Evolutionary conservation across 495 filamentous ascomycete genomes (phyloP).

Genomic region (Beverwykella pulmonaria): DNA sequence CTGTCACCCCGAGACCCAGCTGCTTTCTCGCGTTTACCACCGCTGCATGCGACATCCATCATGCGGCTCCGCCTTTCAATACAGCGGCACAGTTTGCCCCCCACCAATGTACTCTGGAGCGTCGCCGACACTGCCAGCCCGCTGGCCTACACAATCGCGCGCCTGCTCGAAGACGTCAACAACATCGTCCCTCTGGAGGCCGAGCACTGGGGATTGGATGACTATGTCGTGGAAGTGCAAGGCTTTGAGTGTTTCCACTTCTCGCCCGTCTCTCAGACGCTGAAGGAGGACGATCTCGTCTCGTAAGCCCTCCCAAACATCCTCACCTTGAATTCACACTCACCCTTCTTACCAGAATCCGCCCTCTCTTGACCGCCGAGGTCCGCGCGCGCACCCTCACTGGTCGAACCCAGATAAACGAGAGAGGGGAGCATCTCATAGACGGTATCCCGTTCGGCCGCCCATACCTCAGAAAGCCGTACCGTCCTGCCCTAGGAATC

Average conservation of each 20-base stretch:
- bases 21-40: too few relatives aligned
- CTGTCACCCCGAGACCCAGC: too few relatives aligned
- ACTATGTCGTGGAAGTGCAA: conserved; percentile 83
- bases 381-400: conserved; percentile 71
- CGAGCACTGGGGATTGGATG: conserved; percentile 82
- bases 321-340: neutral
- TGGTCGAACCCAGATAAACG: conserved; percentile 81
- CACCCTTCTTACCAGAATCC: conserved; percentile 61
- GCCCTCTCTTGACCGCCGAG: conserved; percentile 75
- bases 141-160: conserved; percentile 63
- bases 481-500: conserved; percentile 71
- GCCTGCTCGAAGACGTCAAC: conserved; percentile 81
- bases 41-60: neutral
- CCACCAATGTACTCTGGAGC: conserved; percentile 75
- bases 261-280: conserved; percentile 65
- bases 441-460: conserved; percentile 90
- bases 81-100: conserved; percentile 76
- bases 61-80: conserved; percentile 86
- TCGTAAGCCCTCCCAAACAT: conserved; percentile 56
- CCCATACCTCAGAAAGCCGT: conserved; percentile 62
- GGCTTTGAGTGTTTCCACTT: conserved; percentile 93
- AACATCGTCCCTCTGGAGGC: conserved; percentile 83
- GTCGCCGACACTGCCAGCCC: conserved; percentile 48
- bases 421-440: conserved; percentile 78
- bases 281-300: conserved; percentile 84